These are phyloP conservation scores for Spathaspora sp. DNA, from an alignment of 805 yeast species.

Conservation along the genomic window DNA sequence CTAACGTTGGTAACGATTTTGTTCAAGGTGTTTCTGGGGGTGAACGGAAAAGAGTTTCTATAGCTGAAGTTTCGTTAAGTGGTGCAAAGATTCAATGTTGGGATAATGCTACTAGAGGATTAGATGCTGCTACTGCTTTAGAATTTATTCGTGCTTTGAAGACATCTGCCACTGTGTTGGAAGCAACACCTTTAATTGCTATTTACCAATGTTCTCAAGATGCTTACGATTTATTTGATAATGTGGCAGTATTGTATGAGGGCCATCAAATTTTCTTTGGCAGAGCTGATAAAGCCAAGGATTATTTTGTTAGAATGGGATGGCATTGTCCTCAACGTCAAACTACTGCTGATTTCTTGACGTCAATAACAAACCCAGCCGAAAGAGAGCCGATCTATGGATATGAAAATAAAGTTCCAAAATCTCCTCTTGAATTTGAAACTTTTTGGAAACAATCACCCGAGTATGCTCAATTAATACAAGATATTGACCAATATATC, in stretches of 20 bases:
- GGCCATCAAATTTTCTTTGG: conserved; percentile 48
- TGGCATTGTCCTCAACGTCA: conserved; percentile 57
- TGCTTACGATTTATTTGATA: conserved; percentile 46
- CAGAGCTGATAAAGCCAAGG: conserved; percentile 36
- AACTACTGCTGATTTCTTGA: conserved; percentile 64
- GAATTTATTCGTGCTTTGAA: conserved; percentile 67
- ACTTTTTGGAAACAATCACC: conserved; percentile 53
- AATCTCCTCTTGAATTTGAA: conserved; percentile 55
- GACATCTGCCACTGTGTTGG: conserved; percentile 47
- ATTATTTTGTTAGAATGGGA: conserved; percentile 56
- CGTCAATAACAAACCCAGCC: conserved; percentile 65
- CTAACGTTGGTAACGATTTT: conserved; percentile 60
- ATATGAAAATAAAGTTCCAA: conserved; percentile 47
- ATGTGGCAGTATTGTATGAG: conserved; percentile 42
- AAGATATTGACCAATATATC: conserved; percentile 40
- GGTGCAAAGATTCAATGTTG: conserved; percentile 53
- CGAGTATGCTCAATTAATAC: conserved; percentile 37
- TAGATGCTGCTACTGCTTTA: conserved; percentile 79
- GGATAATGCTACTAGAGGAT: conserved; percentile 81
- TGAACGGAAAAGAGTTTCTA: conserved; percentile 76
- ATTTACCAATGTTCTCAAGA: conserved; percentile 50
- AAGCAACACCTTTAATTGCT: conserved; percentile 53
- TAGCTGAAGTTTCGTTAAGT: conserved; percentile 68
- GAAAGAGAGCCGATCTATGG: conserved; percentile 52
- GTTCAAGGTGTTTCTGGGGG: conserved; percentile 73